Evolutionary conservation across 768 basidiomycete species (phyloP), one percentile per base, ranked within the genome.

Genomic region (Tulasnella sp.): DNA sequence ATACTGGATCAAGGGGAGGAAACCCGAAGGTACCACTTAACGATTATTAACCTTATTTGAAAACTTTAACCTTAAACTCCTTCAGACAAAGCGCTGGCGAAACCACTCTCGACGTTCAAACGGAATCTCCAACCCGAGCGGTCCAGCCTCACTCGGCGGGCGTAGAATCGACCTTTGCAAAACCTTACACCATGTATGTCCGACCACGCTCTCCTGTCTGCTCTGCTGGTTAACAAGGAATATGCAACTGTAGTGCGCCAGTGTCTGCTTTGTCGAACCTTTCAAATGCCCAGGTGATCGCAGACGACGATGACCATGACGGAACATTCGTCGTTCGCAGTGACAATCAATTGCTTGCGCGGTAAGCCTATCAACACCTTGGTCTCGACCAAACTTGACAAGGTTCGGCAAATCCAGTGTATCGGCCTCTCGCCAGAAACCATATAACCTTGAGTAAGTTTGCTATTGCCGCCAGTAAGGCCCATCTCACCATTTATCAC

Each of bases 231-330:
- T 52, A 52, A 52, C 32, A 9, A 2, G 8, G 5, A 12, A 8
- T 11, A 3, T 22, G 29, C 5, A 32, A n/a, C 47, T 52, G 6
- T 47, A 69, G 68, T 29, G n/a, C 8, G n/a, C 29, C 44, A 1
- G 68, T 69, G 22, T 42, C n/a, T 17, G 39, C 68, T 12, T 69
- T 69, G 36, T 69, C 68, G 26, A 44, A 35, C 3, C 39, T 69
- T 42, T 34, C 32, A n/a, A 39, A 69, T 16, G 47, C 40, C 22
- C 40, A 69, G 36, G 68, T 69, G 32, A n/a, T 22, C 6, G 68
- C 36, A 14, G 68, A 69, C 47, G 68, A 69, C 68, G 68, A 69
- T 52, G 42, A 47, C 14, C 34, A 35, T n/a, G 68, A 44, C 36
- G 68, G 68, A n/a, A 22, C 44, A 8, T 37, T 69, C 12, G 68